A percentile compares a stretch with the other conserved stretches of the same genome.
Conservation (phyloP, 495 filamentous ascomycete species). For the Rhypophila decipiens region DNA sequence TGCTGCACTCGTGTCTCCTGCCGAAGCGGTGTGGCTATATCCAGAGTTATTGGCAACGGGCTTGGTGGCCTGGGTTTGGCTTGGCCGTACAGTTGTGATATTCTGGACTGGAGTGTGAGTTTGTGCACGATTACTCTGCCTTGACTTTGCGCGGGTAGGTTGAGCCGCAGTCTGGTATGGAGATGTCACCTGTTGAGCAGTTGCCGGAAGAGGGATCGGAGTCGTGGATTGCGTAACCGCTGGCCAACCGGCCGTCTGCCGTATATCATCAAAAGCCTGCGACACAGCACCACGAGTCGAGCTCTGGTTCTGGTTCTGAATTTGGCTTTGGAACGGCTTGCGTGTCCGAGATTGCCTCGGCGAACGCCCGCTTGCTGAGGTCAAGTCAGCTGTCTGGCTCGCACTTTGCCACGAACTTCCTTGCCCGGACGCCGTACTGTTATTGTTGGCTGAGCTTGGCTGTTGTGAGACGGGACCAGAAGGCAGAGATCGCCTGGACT, state of each 20-base stretch:
- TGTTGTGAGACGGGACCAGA: constrained; percentile 1
- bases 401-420: constrained; percentile 1
- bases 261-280: constrained; percentile 17
- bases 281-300: constrained; percentile 1
- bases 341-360: constrained; percentile 14
- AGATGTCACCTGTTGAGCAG: constrained; percentile 10
- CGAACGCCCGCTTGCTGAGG: constrained; percentile 8
- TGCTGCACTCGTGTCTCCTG: constrained; percentile 9
- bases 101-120: constrained; percentile 16
- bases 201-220: constrained; percentile 1
- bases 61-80: constrained; percentile 7
- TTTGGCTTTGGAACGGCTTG: constrained; percentile 5
- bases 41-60: constrained; percentile 3
- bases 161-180: constrained; percentile 15
- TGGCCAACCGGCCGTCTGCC: constrained; percentile 16
- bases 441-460: background rate
- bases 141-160: constrained; percentile 14
- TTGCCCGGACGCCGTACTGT: background rate
- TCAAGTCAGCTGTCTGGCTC: constrained; percentile 6
- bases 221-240: constrained; percentile 6
- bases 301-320: constrained; percentile 1
- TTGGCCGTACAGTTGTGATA: constrained; percentile 3
- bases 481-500: constrained; percentile 7
- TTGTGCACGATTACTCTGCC: constrained; percentile 16
- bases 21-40: constrained; percentile 4